Base-by-base conservation (phyloP, 306 rosid species). In the Astragalus membranaceus region DNA sequence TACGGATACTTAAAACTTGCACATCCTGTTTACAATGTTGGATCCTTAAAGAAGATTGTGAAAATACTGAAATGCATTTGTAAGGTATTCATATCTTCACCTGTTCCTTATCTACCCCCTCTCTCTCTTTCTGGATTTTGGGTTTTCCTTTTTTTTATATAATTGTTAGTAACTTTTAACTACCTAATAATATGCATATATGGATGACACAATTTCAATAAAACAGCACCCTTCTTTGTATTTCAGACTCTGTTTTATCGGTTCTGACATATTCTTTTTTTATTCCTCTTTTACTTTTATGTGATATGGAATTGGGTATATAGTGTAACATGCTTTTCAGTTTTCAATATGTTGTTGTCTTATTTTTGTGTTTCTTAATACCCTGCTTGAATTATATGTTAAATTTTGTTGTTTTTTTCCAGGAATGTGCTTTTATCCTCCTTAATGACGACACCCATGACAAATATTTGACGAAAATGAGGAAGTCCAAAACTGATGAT, bases 11-110 rank as follows among this genome's bases (percentile, higher is more conserved):
- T 90, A 61, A 67, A 59, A 55, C 96, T 90, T 29, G 86, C 85
- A 39, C 87, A 81, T 44, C 98, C 98, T 26, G 96, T 94, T 64
- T 87, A 64, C 76, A 87, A 94, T 54, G 87, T 83, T 62, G 98
- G 96, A 67, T 94, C 72, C 72, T 74, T 86, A 14, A 53, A 60
- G 73, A 55, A 73, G 12, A 80, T 85, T 47, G 65, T 88, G 68
- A 89, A 87, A 64, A 80, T 84, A 75, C 78, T 94, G 63, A 94
- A 94, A 88, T 94, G 96, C 82, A 87, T 90, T 67, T 94, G 98
- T 69, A 90, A 94, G 98, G 98, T 94, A 83, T 62, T 39, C 3
- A 39, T 59, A 33, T 69, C 7, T 51, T 63, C 48, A 10, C 13
- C 2, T 14, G 12, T 67, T 55, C 60, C 10, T 52, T 60, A 17